Evolutionary conservation across 2,329 filamentous ascomycete species (phyloP), one percentile per base, ranked within the genome.

Genomic region (Claviceps purpurea): DNA sequence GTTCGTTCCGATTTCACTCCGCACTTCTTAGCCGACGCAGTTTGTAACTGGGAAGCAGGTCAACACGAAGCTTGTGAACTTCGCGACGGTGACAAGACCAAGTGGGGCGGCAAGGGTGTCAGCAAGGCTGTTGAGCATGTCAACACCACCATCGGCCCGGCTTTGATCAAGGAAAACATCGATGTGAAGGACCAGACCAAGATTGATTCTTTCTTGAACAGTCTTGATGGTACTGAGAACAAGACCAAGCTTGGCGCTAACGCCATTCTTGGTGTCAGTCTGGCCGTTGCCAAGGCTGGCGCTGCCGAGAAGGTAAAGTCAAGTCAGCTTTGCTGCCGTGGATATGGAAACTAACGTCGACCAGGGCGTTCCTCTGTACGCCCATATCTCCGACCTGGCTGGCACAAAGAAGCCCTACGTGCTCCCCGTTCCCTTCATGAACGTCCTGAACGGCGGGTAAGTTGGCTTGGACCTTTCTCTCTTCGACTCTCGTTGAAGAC

Each of bases 371-470:
- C 87, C 88, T 66, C 83, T 94, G 62, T 94, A 93, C 69, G 85
- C 84, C 62, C 88, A 93, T 73, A 80, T 94, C 65, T 90, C 87
- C 65, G 85, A 91, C 70, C 82, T 93, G 59, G 85, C 87, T 60
- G 87, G 86, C 62, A 91, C 87, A 70, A 90, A 91, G 82, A 89
- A 91, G 81, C 87, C 87, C 65, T 93, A 88, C 64, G 87, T 93
- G 61, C 84, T 94, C 40, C 88, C 88, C 56, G 87, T 93, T 60
- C 88, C 88, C 63, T 94, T 94, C 82, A 87, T 89, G 84, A 94
- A 94, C 75, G 88, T 94, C 68, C 79, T 94, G 61, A 94, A 94
- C 72, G 88, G 88, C 63, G 77, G 73, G 73, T 75, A 63, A 66
- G 71, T 43, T 38, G 16, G 10, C 4, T 22, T 20, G 11, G 18